Percentiles rank a stretch among this genome's conserved stretches.
Conservation (phyloP, 2,329 filamentous ascomycete genomes). For the Apiospora marii region DNA sequence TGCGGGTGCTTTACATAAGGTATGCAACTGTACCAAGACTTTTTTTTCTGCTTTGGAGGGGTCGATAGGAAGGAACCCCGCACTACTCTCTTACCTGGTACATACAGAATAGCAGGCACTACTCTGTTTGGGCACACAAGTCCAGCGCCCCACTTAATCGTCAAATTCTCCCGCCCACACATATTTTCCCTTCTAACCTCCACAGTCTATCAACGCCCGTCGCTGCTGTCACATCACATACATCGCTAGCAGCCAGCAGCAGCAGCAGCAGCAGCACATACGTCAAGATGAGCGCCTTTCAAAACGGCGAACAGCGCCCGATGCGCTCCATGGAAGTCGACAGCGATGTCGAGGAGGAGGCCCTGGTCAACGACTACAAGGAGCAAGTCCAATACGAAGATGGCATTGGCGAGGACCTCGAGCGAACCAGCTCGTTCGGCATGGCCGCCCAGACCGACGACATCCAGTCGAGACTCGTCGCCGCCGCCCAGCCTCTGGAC, state of each 20-base stretch:
- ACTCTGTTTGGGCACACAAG: constrained; percentile 19
- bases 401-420: constrained; percentile 77
- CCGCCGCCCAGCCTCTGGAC: constrained; percentile 93
- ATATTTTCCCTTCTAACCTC: constrained; percentile 21
- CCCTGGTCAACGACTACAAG: constrained; percentile 92
- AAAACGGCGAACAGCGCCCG: constrained; percentile 65
- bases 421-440: constrained; percentile 73
- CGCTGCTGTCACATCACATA: constrained; percentile 14
- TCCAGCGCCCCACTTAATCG: background rate
- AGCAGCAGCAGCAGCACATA: constrained; percentile 20
- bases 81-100: background rate
- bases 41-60: constrained; percentile 20
- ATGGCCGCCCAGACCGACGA: constrained; percentile 83
- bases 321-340: constrained; percentile 75
- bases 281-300: constrained; percentile 65
- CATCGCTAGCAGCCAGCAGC: constrained; percentile 19
- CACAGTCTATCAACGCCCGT: constrained; percentile 18
- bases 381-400: constrained; percentile 96
- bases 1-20: constrained; percentile 5
- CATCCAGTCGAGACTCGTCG: constrained; percentile 89
- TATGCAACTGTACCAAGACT: constrained; percentile 1
- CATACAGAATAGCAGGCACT: background rate
- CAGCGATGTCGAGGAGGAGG: constrained; percentile 96
- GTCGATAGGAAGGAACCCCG: constrained; percentile 14
- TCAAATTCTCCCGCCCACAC: constrained; percentile 20